Percentiles rank a stretch among this genome's conserved stretches.
Conservation (phyloP, 2,329 filamentous ascomycete genomes). For the Penicillium sp. region DNA sequence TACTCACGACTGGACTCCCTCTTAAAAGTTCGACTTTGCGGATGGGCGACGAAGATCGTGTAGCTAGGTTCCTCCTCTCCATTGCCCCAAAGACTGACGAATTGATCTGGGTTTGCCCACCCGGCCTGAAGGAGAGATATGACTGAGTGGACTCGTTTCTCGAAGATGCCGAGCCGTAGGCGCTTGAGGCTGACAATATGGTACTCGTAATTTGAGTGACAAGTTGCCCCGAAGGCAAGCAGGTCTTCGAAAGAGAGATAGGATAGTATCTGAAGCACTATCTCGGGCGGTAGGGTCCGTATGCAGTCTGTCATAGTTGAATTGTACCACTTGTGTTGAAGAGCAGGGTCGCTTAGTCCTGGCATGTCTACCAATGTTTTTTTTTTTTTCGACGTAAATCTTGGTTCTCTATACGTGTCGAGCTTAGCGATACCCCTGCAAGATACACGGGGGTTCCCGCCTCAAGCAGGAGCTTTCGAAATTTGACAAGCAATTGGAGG, state of each 20-base stretch:
- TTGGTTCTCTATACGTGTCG: neutral
- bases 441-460: neutral
- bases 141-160: conserved; percentile 37
- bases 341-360: neutral
- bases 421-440: neutral
- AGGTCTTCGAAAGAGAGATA: conserved; percentile 35
- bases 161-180: conserved; percentile 40
- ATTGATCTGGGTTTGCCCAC: conserved; percentile 29
- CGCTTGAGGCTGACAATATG: conserved; percentile 35
- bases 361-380: neutral
- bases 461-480: neutral
- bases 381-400: too few relatives aligned
- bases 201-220: conserved; percentile 31
- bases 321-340: neutral
- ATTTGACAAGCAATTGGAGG: neutral
- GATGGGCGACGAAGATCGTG: conserved; percentile 25
- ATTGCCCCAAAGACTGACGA: conserved; percentile 5
- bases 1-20: neutral
- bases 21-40: neutral
- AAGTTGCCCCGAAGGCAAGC: conserved; percentile 39
- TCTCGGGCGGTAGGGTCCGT: conserved; percentile 35
- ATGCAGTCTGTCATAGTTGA: conserved; percentile 26
- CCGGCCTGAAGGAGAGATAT: conserved; percentile 37
- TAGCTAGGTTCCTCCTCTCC: conserved; percentile 17
- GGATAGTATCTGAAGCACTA: conserved; percentile 38